Percentiles rank a stretch among this genome's conserved stretches.
Conservation (phyloP, 2,329 filamentous ascomycete species). For the Knufia fluminis region DNA sequence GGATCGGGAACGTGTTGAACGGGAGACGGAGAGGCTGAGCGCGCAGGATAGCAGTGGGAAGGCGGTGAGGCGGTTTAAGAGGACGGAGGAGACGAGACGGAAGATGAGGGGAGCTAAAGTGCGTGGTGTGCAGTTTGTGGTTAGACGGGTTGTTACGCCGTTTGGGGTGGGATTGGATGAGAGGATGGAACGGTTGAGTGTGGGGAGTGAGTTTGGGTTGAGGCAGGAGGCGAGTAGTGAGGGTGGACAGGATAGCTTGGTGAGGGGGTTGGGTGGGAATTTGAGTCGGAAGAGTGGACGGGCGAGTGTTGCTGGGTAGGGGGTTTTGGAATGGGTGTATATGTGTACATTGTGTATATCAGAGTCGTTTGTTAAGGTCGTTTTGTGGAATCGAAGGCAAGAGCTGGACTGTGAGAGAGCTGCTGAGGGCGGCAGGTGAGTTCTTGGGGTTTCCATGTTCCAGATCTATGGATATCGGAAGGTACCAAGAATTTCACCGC, state of each 20-base stretch:
- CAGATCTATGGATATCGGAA: too few species aligned
- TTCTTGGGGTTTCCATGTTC: too few species aligned
- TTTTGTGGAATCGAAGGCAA: too few species aligned
- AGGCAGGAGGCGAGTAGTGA: background rate
- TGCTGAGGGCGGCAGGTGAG: too few species aligned
- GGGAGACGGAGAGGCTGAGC: background rate
- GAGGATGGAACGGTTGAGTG: background rate
- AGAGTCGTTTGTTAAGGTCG: too few species aligned
- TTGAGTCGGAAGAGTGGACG: slow-evolving; percentile 4
- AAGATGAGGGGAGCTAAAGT: slow-evolving; percentile 2
- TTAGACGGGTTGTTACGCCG: slow-evolving; percentile 18
- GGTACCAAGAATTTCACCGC: too few species aligned
- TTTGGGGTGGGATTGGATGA: slow-evolving; percentile 17
- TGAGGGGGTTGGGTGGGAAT: slow-evolving; percentile 5
- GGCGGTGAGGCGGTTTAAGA: slow-evolving; percentile 1
- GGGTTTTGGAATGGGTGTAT: too few species aligned
- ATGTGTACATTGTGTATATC: too few species aligned
- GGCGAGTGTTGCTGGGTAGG: background rate
- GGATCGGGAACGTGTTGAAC: background rate
- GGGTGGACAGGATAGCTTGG: slow-evolving; percentile 5
- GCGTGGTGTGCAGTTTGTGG: slow-evolving; percentile 13
- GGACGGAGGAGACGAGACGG: slow-evolving; percentile 9
- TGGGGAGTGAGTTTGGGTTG: background rate
- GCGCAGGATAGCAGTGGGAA: slow-evolving; percentile 2
- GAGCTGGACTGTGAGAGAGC: too few species aligned